phyloP scores from a whole-genome alignment of 331 rosid species.

The Prunus yedoensis region DNA sequence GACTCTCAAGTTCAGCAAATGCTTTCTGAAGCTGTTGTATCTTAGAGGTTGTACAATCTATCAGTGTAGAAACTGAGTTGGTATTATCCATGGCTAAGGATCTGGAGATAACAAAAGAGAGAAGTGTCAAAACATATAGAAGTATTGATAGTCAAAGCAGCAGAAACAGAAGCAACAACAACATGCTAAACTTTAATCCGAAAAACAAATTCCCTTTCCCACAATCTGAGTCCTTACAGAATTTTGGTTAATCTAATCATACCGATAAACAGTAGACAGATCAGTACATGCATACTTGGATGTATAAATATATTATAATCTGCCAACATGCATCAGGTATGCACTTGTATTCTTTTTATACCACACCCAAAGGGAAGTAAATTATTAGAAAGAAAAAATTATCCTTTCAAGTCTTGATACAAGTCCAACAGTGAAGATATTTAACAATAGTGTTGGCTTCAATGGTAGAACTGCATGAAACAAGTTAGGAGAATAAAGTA shows the following conservation, averaged over 20 bases:
- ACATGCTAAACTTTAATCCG: neutral
- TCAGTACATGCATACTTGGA: neutral
- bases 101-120: constrained; percentile 39
- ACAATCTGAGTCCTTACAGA: neutral
- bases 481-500: neutral
- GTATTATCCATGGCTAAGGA: constrained; percentile 74
- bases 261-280: neutral
- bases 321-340: neutral
- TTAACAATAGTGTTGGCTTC: neutral
- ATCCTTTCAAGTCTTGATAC: neutral
- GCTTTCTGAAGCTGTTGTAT: constrained; percentile 97
- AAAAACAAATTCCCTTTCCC: neutral
- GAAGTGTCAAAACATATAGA: neutral
- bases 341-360: neutral
- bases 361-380: neutral
- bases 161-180: neutral
- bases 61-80: constrained; percentile 68
- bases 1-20: constrained; percentile 98
- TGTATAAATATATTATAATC: neutral
- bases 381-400: neutral
- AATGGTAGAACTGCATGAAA: neutral
- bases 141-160: neutral
- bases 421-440: neutral
- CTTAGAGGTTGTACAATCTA: constrained; percentile 84
- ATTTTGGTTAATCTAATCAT: neutral